Evolutionary conservation across 2,329 filamentous ascomycete genomes (phyloP), one percentile per base, ranked within the genome.

Genomic region (Eutypella sp.): DNA sequence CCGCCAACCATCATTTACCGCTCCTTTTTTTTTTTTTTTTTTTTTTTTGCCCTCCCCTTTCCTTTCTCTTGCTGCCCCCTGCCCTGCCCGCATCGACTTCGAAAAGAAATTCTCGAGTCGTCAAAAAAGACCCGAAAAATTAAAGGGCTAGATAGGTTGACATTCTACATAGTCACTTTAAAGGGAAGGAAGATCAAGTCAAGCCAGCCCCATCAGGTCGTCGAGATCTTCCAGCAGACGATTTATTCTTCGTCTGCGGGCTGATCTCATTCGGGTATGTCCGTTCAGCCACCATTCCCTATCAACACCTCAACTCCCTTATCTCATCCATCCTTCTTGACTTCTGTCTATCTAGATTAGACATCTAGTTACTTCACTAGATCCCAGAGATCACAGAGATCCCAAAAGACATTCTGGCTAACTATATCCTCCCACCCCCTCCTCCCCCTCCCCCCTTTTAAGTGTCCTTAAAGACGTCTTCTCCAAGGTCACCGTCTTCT

Each of bases 171-270:
- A n/a, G n/a, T n/a, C n/a, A n/a, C n/a, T n/a, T n/a, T 27, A 38
- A 43, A 36, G 45, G 45, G 36, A 41, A 42, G 47, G 51, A 49
- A 49, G 39, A 47, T 42, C 45, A 48, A 51, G 46, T 47, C 49
- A 40, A 56, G 47, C n/a, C n/a, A n/a, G n/a, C n/a, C 45, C 39
- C 51, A 45, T 47, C 47, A 46, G 34, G 51, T 48, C n/a, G n/a
- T 53, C 50, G 75, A 79, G 76, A 72, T 66, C 74, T 75, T 76
- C 78, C 69, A 70, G 75, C 76, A 78, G 79, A 73, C 78, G 78
- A 79, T 66, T 62, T 57, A 51, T 62, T 55, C 57, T 62, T 79
- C 76, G 79, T 82, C 78, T 82, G 78, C 74, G 13, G 15, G 67
- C 77, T 81, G 78, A 75, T 81, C 78, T 78, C 74, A 49, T 55